Evolutionary conservation across 345 rosid species (phyloP), one percentile per base, ranked within the genome.

Genomic region (Nephelium lappaceum): DNA sequence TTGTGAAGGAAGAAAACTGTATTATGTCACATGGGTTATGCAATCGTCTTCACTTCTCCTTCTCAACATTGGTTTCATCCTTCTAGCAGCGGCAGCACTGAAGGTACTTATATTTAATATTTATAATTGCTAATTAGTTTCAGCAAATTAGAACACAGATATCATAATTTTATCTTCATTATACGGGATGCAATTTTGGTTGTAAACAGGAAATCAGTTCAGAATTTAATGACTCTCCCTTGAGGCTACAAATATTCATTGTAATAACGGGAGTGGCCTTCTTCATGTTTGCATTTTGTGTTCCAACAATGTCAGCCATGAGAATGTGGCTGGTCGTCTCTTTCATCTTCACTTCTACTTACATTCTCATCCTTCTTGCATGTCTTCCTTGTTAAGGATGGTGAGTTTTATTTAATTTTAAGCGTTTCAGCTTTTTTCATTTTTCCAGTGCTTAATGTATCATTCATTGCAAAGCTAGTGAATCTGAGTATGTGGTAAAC

Each of bases 31-130:
- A 14, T 85, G 82, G 82, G 38, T 71, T 12, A 49, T 74, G 14
- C 85, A 85, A 73, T 77, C 70, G 63, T 27, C 72, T 49, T 67
- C 77, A 45, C 81, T 85, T 43, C 67, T 82, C 4, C 79, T 85
- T 11, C 25, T 23, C 25, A 85, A 82, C 80, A 64, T 72, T 62
- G 87, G 85, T n/a, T 85, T 79, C 27, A 82, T 80, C 60, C 79
- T 85, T n/a, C 83, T 85, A 1, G 85, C 81, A 24, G 87, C 80
- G 9, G 78, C 69, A 80, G 83, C 87, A 11, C 82, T 85, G 19
- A 80, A 82, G 85, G 82, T 77, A 77, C 16, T n/a, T 49, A 63
- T 47, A 63, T 27, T 1, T 62, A 36, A 16, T 19, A 7, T 0
- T 36, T 4, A 3, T 58, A 4, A 58, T 18, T n/a, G n/a, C 24